These are phyloP conservation scores for Phytophthora multivora DNA, from an alignment of 352 stramenopile species.

Conservation along the genomic window DNA sequence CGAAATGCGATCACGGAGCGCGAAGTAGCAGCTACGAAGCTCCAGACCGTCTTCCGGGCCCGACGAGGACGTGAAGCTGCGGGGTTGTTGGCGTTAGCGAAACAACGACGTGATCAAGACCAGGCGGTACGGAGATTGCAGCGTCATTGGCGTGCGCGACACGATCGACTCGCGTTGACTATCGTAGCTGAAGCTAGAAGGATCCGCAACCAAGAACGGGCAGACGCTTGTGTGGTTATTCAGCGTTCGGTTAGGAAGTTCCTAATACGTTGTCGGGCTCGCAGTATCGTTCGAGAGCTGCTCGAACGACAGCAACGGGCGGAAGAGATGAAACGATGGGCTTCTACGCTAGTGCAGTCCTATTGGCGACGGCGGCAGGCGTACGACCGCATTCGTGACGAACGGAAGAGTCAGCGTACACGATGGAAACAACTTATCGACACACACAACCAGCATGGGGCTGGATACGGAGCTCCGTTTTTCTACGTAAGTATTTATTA, in stretches of 20 bases:
- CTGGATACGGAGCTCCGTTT: conserved; percentile 82
- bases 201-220: conserved; percentile 30
- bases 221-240: conserved; percentile 45
- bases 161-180: conserved; percentile 47
- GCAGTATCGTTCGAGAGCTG: conserved; percentile 52
- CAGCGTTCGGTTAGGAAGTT: conserved; percentile 53
- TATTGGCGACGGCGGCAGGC: conserved; percentile 64
- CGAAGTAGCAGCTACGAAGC: conserved; percentile 55
- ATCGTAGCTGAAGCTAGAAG: conserved; percentile 47
- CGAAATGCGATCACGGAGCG: conserved; percentile 32
- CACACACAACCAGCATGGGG: conserved; percentile 73
- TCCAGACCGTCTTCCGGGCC: conserved; percentile 67
- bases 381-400: conserved; percentile 30
- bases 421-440: conserved; percentile 94
- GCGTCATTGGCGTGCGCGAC: conserved; percentile 52
- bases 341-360: conserved; percentile 68
- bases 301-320: conserved; percentile 43
- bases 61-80: conserved; percentile 47
- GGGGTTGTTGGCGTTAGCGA: conserved; percentile 47
- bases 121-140: conserved; percentile 51
- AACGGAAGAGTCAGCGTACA: conserved; percentile 48
- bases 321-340: conserved; percentile 72
- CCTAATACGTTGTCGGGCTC: conserved; percentile 48
- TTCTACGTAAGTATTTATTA: conserved; percentile 82
- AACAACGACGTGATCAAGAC: conserved; percentile 43